Evolutionary conservation across 2,329 filamentous ascomycete species (phyloP), one percentile per base, ranked within the genome.

Genomic region (Daldinia sp.): DNA sequence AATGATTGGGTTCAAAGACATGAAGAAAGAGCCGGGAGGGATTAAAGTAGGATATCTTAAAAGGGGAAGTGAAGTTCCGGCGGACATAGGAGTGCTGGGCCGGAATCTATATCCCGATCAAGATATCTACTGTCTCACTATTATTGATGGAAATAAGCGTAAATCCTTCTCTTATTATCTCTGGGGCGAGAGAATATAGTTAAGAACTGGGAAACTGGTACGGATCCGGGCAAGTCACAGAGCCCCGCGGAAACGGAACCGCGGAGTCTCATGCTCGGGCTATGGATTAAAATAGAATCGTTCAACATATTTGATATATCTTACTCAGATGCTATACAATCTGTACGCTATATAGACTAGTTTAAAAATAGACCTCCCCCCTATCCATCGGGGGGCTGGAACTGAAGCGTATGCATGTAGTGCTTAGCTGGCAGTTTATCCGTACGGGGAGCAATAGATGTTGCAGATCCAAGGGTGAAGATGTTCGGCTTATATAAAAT

Each of bases 11-110:
- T 62, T 65, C 23, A 47, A 52, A 10, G 58, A 68, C 9, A 34
- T 70, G 29, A 71, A 71, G 50, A 62, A 61, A 53, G 61, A 63
- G 41, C 68, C 66, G 7, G 32, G 15, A 7, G 15, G 32, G 13
- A 15, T 8, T 8, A 15, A 8, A 35, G 15, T 2, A 15, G 32
- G 15, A 15, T 34, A 15, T 6, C 1, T 2, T 3, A 2, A n/a
- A 15, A 15, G 32, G 32, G 15, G 15, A 35, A 35, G 1, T 8
- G n/a, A 35, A 35, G 1, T 3, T 3, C 32, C 6, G 32, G n/a
- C 32, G 32, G 32, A 35, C 32, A 7, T 2, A 35, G 6, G 6
- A 35, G 15, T 35, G 9, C 32, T 15, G 5, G 32, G 32, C 32
- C n/a, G 32, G 32, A 35, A 35, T 35, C 32, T n/a, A n/a, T n/a